phyloP scores from a whole-genome alignment of 2,329 filamentous ascomycete genomes.

The Fusarium aywerte region DNA sequence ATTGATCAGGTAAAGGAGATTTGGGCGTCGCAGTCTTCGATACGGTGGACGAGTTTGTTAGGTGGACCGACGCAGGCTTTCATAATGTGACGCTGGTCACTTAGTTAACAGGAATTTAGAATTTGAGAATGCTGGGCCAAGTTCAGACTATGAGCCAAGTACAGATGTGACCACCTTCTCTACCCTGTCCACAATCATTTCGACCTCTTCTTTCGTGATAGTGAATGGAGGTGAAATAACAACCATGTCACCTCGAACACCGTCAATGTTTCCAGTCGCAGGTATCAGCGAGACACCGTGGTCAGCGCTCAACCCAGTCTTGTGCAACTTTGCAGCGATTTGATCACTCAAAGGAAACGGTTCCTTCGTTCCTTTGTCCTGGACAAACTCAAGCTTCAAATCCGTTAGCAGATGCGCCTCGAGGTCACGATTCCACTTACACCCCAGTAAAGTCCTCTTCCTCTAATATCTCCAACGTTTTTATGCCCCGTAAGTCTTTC shows the following conservation, averaged over 20 bases:
- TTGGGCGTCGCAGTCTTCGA: slow-evolving; percentile 40
- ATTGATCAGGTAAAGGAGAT: slow-evolving; percentile 42
- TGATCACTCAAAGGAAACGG: slow-evolving; percentile 10
- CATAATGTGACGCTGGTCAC: slow-evolving; percentile 28
- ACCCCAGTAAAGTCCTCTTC: slow-evolving; percentile 37
- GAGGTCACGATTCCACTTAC: neutral
- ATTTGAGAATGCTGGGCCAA: no score
- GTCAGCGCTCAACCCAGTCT: neutral
- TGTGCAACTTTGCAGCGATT: slow-evolving; percentile 22
- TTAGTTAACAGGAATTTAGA: no score
- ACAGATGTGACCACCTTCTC: slow-evolving; percentile 18
- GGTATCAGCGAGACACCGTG: slow-evolving; percentile 25
- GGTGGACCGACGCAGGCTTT: slow-evolving; percentile 40
- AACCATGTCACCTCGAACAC: slow-evolving; percentile 27
- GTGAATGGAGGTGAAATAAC: slow-evolving; percentile 30
- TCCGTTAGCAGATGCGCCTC: neutral
- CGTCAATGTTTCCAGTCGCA: slow-evolving; percentile 12
- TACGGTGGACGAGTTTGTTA: slow-evolving; percentile 39
- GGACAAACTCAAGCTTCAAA: slow-evolving; percentile 24
- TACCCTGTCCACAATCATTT: slow-evolving; percentile 4
- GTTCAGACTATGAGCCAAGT: neutral
- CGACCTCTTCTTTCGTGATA: slow-evolving; percentile 16
- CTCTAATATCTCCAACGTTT: slow-evolving; percentile 38
- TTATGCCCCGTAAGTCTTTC: slow-evolving; percentile 17
- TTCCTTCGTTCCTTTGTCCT: slow-evolving; percentile 12